Evolutionary conservation across 129 eudicot genomes (phyloP).

Genomic region (Pulicaria dysenterica): DNA sequence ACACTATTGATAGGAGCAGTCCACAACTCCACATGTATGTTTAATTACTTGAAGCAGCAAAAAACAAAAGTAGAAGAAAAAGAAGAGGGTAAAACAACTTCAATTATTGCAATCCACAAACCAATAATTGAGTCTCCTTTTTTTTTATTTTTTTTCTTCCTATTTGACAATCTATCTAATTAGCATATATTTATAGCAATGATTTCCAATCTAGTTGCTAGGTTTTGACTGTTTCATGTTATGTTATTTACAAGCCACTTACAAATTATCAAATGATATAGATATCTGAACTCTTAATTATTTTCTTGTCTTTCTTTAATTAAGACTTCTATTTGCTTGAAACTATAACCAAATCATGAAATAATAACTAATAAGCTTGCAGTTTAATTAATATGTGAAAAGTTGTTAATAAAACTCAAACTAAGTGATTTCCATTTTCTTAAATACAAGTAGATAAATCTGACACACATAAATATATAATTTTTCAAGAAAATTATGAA

Average conservation of each 20-base stretch:
- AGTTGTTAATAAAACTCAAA: not conserved
- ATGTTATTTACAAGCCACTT: not conserved
- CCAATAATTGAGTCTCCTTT: slow-evolving; percentile 46
- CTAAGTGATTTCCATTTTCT: not conserved
- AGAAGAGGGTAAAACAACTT: slow-evolving; percentile 35
- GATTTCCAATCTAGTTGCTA: slow-evolving; percentile 9
- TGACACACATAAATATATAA: not conserved
- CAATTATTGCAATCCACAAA: slow-evolving; percentile 46
- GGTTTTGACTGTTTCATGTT: slow-evolving; percentile 16
- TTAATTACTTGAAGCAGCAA: slow-evolving; percentile 33
- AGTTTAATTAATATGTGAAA: not conserved
- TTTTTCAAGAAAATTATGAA: not conserved
- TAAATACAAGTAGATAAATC: slow-evolving; percentile 11
- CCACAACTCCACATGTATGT: slow-evolving; percentile 31
- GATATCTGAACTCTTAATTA: not conserved
- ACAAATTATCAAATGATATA: not conserved
- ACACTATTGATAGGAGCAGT: slow-evolving; percentile 38
- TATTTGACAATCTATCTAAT: slow-evolving; percentile 29
- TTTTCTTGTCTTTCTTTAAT: not conserved
- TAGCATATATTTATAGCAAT: slow-evolving; percentile 13
- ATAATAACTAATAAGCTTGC: not conserved
- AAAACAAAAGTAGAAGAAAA: slow-evolving; percentile 39
- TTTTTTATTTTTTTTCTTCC: not conserved
- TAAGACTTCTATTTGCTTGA: not conserved
- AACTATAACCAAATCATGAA: not conserved